Base-by-base conservation (phyloP, 805 yeast genomes). In the Cyberlindnera bimundalis region DNA sequence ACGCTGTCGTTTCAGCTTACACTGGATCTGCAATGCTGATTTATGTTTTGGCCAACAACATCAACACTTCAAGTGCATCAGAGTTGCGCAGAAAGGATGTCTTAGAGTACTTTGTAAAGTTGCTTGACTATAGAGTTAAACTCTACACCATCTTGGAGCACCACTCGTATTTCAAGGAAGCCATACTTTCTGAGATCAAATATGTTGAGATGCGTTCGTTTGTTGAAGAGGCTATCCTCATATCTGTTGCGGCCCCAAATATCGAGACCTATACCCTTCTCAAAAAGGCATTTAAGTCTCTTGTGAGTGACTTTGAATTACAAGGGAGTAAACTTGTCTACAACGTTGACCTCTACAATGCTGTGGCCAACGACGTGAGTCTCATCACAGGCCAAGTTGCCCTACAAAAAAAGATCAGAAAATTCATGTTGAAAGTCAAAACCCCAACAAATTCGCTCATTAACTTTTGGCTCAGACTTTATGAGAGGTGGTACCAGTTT, bases 381-480 rank as follows among this genome's bases (percentile, higher is more conserved):
- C 73, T 80, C 2, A 74, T 82, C 29, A 78, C 85, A 1, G 90
- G 93, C 21, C 71, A 80, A 16, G 79, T 82, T 21, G 89, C 95
- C 0, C 68, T 84, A 26, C 89, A 84, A 53, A 83, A 84, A 55
- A 74, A 78, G 43, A 61, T 84, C 38, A 70, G 84, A 55, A 73
- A 58, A 44, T 48, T 53, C 30, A 52, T 66, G 35, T 48, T 58
- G 31, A 48, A 48, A 8, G 50, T 61, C 11, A 44, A 49, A 15
- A 47, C 39, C 4, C 62, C 70, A 8, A 56, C 63, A 3, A 36
- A 46, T 9, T 68, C 74, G 3, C 55, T 73, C 23, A 45, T 69
- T 3, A 61, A 58, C 13, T 65, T 66, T 5, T 74, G 76, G 76
- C 50, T 55, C 3, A 46, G 65, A 27, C 71, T 80, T 43, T 79